These are phyloP conservation scores for Boletus mariae DNA, from an alignment of 1,284 basidiomycete species.

Conservation along the genomic window DNA sequence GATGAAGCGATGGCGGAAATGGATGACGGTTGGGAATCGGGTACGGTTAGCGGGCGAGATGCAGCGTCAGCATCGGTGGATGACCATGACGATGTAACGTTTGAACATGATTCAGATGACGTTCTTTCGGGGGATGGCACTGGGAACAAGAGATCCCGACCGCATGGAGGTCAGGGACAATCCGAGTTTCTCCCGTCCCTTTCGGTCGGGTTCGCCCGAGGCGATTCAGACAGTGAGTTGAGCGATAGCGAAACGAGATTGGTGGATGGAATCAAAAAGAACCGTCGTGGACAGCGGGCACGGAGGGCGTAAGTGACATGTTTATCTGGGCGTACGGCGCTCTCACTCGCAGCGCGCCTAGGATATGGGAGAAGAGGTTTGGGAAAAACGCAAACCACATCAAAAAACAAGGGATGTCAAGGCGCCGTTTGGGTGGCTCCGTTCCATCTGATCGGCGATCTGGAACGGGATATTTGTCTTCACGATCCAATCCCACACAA, in stretches of 20 bases:
- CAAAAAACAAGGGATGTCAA: conserved; percentile 50
- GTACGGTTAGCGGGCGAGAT: conserved; percentile 38
- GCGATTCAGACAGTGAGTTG: conserved; percentile 76
- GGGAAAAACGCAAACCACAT: conserved; percentile 90
- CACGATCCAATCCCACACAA: neutral
- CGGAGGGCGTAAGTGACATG: conserved; percentile 74
- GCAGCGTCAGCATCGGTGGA: conserved; percentile 43
- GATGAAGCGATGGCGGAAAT: conserved; percentile 21
- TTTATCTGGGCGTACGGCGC: conserved; percentile 1
- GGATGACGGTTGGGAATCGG: conserved; percentile 61
- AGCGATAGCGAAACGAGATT: conserved; percentile 65
- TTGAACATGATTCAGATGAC: conserved; percentile 18
- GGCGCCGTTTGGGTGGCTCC: conserved; percentile 8
- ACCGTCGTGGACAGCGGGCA: conserved; percentile 88
- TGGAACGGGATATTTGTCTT: conserved; percentile 8
- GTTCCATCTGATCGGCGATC: conserved; percentile 17
- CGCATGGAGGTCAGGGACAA: conserved; percentile 29
- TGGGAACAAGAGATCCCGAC: conserved; percentile 10
- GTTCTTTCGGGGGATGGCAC: neutral
- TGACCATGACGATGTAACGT: conserved; percentile 14
- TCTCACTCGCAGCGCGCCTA: conserved; percentile 32
- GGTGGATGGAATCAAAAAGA: conserved; percentile 69
- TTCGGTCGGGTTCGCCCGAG: conserved; percentile 78
- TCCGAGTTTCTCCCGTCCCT: conserved; percentile 90
- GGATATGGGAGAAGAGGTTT: conserved; percentile 98